Evolutionary conservation across 2,329 filamentous ascomycete genomes (phyloP).

Genomic region (Aschersonia sp.): DNA sequence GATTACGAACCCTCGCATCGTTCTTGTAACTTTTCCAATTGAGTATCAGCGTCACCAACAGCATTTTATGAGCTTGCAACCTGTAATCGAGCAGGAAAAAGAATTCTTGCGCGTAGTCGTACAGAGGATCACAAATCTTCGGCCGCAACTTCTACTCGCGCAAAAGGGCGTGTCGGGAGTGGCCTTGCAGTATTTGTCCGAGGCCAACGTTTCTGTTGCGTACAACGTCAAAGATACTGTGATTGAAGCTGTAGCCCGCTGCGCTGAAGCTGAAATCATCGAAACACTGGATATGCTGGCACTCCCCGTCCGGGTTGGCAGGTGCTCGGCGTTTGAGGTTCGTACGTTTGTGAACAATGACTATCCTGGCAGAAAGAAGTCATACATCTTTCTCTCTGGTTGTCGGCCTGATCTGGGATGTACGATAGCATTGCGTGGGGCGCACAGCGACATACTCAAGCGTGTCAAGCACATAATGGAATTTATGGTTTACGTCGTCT

Average conservation of each 20-base stretch:
- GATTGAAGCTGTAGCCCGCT: conserved; percentile 84
- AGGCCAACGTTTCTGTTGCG: conserved; percentile 81
- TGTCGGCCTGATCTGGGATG: conserved; percentile 83
- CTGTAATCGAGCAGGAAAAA: conserved; percentile 89
- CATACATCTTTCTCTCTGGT: conserved; percentile 88
- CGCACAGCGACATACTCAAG: conserved; percentile 52
- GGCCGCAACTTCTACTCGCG: conserved; percentile 76
- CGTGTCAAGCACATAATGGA: conserved; percentile 89
- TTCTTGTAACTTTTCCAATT: conserved; percentile 88
- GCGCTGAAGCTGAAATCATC: conserved; percentile 81
- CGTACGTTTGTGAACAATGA: conserved; percentile 82
- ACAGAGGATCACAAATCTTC: conserved; percentile 73
- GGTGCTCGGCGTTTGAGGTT: conserved; percentile 79
- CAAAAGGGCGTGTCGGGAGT: conserved; percentile 87
- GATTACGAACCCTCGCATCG: conserved; percentile 70
- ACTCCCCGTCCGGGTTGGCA: conserved; percentile 55
- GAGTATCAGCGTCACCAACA: conserved; percentile 79
- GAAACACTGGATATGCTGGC: conserved; percentile 91
- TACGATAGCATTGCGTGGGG: conserved; percentile 82
- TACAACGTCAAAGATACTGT: conserved; percentile 97
- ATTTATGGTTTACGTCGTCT: conserved; percentile 98
- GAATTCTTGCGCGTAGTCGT: conserved; percentile 89
- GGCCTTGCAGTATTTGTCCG: conserved; percentile 74
- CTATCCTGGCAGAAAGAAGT: conserved; percentile 66
- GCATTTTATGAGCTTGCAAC: conserved; percentile 96